Evolutionary conservation across 495 filamentous ascomycete genomes (phyloP).

Genomic region (Glonium stellatum): DNA sequence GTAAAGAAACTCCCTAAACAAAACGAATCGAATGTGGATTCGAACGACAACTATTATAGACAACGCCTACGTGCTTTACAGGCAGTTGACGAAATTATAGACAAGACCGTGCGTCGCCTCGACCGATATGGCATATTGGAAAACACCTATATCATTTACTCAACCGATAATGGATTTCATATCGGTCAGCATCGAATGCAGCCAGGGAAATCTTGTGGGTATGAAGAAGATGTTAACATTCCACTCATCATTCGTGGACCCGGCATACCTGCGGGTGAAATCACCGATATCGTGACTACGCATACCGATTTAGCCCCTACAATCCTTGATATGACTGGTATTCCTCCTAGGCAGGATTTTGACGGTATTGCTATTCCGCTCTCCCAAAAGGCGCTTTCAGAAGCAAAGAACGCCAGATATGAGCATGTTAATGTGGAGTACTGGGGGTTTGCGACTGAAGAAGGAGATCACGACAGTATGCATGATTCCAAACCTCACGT

Average conservation of each 20-base stretch:
- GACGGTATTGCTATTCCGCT: conserved; percentile 33
- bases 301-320: conserved; percentile 67
- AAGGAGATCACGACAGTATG: conserved; percentile 17
- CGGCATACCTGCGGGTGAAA: conserved; percentile 19
- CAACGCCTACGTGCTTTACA: conserved; percentile 57
- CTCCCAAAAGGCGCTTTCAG: conserved; percentile 15
- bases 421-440: conserved; percentile 40
- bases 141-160: conserved; percentile 66
- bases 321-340: conserved; percentile 49
- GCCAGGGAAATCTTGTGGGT: conserved; percentile 65
- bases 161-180: conserved; percentile 69
- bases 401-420: conserved; percentile 36
- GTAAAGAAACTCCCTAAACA: conserved; percentile 48
- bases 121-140: conserved; percentile 49
- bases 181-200: conserved; percentile 66
- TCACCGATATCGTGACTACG: conserved; percentile 53
- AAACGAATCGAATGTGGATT: conserved; percentile 49
- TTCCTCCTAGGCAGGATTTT: conserved; percentile 15
- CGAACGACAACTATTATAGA: conserved; percentile 63
- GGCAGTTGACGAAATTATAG: conserved; percentile 64
- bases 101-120: conserved; percentile 47
- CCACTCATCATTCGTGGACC: conserved; percentile 48
- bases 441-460: conserved; percentile 34
- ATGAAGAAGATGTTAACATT: conserved; percentile 68
- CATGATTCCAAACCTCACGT: no score